A percentile compares a stretch with the other conserved stretches of the same genome.
These are phyloP conservation scores for Pholiota adiposa DNA, from an alignment of 1,284 basidiomycete species.

Conservation along the genomic window DNA sequence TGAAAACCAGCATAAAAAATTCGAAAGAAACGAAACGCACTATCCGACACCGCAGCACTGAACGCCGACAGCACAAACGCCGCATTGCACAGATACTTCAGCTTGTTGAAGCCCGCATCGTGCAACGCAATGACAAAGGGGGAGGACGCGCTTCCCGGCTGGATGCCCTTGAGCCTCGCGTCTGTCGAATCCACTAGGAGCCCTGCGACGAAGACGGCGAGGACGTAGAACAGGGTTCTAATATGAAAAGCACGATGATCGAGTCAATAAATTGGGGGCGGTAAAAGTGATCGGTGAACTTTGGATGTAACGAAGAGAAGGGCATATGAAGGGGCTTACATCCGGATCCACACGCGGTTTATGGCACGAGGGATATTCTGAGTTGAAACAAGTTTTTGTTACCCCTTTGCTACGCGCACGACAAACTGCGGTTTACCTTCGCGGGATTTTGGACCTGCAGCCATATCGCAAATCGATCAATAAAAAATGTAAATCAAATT, in stretches of 20 bases:
- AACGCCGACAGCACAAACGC: slow-evolving; percentile 22
- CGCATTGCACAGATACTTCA: slow-evolving; percentile 15
- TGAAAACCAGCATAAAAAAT: too few relatives aligned
- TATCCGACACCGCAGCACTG: slow-evolving; percentile 21
- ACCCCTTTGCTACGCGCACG: neutral
- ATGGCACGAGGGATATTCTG: slow-evolving; percentile 23
- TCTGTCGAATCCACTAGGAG: slow-evolving; percentile 17
- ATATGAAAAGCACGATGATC: slow-evolving; percentile 7
- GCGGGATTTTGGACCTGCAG: slow-evolving; percentile 15
- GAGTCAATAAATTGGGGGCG: neutral
- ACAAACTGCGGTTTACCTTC: slow-evolving; percentile 4
- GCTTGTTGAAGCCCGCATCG: slow-evolving; percentile 11
- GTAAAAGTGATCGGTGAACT: neutral
- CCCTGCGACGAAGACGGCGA: slow-evolving; percentile 21
- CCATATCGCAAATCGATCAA: neutral
- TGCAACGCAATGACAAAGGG: slow-evolving; percentile 22
- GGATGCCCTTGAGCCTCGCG: slow-evolving; percentile 7
- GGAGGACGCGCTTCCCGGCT: slow-evolving; percentile 15
- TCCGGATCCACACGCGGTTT: slow-evolving; percentile 23
- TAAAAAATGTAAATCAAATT: neutral
- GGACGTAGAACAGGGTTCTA: slow-evolving; percentile 24
- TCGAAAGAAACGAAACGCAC: slow-evolving; percentile 2
- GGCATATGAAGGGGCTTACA: slow-evolving; percentile 16
- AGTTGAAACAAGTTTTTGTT: neutral
- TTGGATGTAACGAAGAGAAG: neutral